These are phyloP conservation scores for Hypoxylon sp. DNA, from an alignment of 2,329 filamentous ascomycete genomes.

Conservation along the genomic window DNA sequence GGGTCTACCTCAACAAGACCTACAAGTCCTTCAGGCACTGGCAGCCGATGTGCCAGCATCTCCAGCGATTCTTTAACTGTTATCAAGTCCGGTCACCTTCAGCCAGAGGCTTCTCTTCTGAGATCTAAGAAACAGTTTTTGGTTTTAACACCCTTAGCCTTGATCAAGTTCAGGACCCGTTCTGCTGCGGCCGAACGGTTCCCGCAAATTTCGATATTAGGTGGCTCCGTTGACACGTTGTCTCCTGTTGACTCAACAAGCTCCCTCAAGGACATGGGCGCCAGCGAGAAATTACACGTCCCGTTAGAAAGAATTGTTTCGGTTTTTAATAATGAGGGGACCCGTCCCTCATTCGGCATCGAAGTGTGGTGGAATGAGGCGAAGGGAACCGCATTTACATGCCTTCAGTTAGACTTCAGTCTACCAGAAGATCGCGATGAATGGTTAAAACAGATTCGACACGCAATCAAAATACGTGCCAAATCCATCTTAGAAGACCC, in stretches of 20 bases:
- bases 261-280: constrained; percentile 47
- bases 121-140: constrained; percentile 67
- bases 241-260: constrained; percentile 56
- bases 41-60: constrained; percentile 51
- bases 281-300: constrained; percentile 58
- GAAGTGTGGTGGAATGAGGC: constrained; percentile 70
- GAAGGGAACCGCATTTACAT: constrained; percentile 62
- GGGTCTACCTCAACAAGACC: constrained; percentile 52
- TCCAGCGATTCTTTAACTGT: constrained; percentile 51
- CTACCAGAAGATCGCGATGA: constrained; percentile 65
- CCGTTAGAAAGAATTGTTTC: constrained; percentile 67
- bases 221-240: constrained; percentile 53
- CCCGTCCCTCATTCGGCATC: constrained; percentile 65
- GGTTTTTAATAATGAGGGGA: constrained; percentile 66
- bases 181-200: constrained; percentile 65
- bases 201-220: constrained; percentile 58
- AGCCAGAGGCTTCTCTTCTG: constrained; percentile 64
- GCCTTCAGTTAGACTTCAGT: constrained; percentile 65
- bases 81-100: constrained; percentile 63
- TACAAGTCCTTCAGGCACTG: constrained; percentile 51
- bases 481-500: constrained; percentile 55
- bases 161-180: constrained; percentile 66
- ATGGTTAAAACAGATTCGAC: constrained; percentile 64
- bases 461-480: constrained; percentile 54
- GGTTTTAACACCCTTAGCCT: constrained; percentile 65